Conservation (phyloP, 176 grass and related monocot species). For the Carex parvula region DNA sequence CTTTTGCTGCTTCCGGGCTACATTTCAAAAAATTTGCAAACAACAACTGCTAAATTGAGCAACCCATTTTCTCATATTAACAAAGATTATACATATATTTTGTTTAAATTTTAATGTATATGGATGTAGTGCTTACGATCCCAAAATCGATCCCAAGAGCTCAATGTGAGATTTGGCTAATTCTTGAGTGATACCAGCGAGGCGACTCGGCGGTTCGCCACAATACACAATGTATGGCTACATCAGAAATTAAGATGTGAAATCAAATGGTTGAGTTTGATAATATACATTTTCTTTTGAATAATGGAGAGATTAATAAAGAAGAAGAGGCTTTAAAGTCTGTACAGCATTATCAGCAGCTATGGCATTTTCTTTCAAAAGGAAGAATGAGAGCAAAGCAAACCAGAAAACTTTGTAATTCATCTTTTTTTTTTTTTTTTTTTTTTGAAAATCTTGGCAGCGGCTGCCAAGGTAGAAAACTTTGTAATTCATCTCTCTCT, state of each 20-base stretch:
- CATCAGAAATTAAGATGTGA: neutral
- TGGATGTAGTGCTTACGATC: constrained; percentile 39
- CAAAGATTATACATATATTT: neutral
- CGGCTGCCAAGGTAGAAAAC: no score
- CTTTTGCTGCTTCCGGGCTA: constrained; percentile 38
- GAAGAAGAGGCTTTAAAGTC: neutral
- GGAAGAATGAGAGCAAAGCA: neutral
- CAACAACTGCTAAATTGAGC: neutral
- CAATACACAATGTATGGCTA: constrained; percentile 78
- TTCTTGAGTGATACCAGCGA: constrained; percentile 8
- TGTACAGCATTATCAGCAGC: neutral
- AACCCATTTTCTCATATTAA: neutral
- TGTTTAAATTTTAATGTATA: no score
- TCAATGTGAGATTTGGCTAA: constrained; percentile 48
- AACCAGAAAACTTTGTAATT: neutral
- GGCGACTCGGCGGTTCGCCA: constrained; percentile 35
- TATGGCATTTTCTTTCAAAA: neutral
- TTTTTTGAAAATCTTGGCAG: no score
- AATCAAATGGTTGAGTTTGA: neutral
- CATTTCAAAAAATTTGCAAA: neutral
- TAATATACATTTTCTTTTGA: no score
- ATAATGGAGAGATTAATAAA: neutral
- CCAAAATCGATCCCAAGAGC: constrained; percentile 51
- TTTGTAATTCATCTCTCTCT: constrained; percentile 13
- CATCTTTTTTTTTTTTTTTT: no score